Percentiles rank a stretch among this genome's conserved stretches.
Conservation (phyloP, 2,329 filamentous ascomycete species). For the Rasamsonia emersonii region DNA sequence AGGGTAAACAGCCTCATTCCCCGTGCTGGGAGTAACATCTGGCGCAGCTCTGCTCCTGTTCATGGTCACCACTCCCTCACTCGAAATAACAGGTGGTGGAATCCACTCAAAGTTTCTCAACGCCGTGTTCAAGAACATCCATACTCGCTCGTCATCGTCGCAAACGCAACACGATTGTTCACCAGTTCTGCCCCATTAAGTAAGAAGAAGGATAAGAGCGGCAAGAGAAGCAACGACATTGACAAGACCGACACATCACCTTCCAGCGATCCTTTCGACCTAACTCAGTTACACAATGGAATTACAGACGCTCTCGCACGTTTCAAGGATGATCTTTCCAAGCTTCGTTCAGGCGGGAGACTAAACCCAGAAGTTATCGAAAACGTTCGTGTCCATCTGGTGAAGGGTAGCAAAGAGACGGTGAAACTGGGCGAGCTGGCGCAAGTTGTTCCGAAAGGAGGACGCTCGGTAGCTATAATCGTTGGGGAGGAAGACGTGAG, state of each 20-base stretch:
- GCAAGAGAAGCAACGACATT: slow-evolving; percentile 2
- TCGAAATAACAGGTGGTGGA: too few species aligned
- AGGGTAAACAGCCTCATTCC: too few species aligned
- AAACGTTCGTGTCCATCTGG: slow-evolving; percentile 50
- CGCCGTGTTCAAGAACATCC: too few species aligned
- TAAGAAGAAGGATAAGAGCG: slow-evolving; percentile 9
- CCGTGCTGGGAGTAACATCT: too few species aligned
- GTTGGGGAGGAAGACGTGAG: slow-evolving; percentile 56
- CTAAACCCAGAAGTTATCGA: slow-evolving; percentile 57
- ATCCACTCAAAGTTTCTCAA: too few species aligned
- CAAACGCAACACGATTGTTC: slow-evolving; percentile 3
- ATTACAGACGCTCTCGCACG: slow-evolving; percentile 48
- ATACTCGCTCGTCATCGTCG: too few species aligned
- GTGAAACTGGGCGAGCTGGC: slow-evolving; percentile 54
- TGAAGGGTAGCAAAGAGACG: slow-evolving; percentile 43
- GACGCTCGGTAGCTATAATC: slow-evolving; percentile 52
- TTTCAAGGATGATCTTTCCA: slow-evolving; percentile 53
- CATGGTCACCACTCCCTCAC: too few species aligned
- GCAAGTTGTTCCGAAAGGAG: slow-evolving; percentile 57
- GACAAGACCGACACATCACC: slow-evolving; percentile 7
- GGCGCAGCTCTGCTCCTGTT: too few species aligned
- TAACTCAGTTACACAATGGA: slow-evolving; percentile 47
- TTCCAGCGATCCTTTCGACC: slow-evolving; percentile 51
- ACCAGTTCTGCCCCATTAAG: slow-evolving; percentile 3
- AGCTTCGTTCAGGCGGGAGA: slow-evolving; percentile 53